Evolutionary conservation across 2,329 filamentous ascomycete genomes (phyloP).

Genomic region (Coniochaeta sp.): DNA sequence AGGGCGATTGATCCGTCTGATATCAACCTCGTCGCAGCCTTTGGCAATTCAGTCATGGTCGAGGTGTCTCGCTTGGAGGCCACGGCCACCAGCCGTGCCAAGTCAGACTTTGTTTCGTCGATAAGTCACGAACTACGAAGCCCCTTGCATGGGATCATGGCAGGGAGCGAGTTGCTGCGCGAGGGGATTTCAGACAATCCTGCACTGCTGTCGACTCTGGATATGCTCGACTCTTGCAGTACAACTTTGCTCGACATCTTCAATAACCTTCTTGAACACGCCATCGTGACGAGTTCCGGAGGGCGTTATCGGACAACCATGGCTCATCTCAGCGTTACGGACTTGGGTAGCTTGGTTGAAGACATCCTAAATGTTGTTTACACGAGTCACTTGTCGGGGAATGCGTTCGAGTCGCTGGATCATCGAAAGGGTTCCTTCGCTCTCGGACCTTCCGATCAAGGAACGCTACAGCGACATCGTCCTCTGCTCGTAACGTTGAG

Average conservation of each 20-base stretch:
- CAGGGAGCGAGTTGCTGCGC: conserved; percentile 41
- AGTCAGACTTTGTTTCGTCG: conserved; percentile 48
- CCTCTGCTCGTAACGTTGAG: neutral
- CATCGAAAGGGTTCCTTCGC: neutral
- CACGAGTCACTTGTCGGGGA: conserved; percentile 23
- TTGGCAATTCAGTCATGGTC: conserved; percentile 47
- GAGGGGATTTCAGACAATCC: conserved; percentile 30
- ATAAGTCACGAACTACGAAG: conserved; percentile 52
- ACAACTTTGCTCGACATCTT: conserved; percentile 41
- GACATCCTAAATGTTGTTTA: conserved; percentile 27
- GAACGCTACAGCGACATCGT: neutral
- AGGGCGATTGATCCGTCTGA: conserved; percentile 26
- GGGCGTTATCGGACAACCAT: neutral
- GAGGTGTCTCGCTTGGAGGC: conserved; percentile 40
- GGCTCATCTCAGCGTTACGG: neutral
- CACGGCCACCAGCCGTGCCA: conserved; percentile 29
- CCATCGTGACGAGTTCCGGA: conserved; percentile 6
- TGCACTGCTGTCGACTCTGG: conserved; percentile 20
- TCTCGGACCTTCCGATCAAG: neutral
- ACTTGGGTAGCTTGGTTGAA: conserved; percentile 22
- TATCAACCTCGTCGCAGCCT: conserved; percentile 35
- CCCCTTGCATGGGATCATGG: conserved; percentile 49
- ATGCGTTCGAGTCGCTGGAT: neutral
- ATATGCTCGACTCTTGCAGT: conserved; percentile 39
- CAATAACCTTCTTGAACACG: conserved; percentile 23